Percentiles rank a stretch among this genome's conserved stretches.
Evolutionary conservation across 208 protist species (phyloP).

Genomic region (Leishmania tarentolae): DNA sequence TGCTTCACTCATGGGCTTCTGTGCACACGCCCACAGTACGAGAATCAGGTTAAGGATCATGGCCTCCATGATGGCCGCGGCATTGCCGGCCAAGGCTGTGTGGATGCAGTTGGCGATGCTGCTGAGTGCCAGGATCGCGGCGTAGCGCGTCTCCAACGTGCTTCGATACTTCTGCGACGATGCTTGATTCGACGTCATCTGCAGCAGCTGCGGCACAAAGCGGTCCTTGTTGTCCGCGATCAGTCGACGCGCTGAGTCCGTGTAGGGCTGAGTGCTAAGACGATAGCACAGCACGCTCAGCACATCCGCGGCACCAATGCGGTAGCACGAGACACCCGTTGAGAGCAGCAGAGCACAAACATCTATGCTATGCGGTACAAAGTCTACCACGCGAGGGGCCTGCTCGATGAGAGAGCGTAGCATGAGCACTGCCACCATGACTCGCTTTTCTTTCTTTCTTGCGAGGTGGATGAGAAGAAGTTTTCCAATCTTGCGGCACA

Average conservation of each 20-base stretch:
- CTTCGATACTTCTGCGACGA: constrained; percentile 21
- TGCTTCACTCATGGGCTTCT: constrained; percentile 30
- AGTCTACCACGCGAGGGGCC: constrained; percentile 55
- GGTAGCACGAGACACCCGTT: constrained; percentile 37
- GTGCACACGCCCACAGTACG: constrained; percentile 32
- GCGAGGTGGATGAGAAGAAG: constrained; percentile 46
- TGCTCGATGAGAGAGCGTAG: constrained; percentile 66
- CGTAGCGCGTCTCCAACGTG: constrained; percentile 51
- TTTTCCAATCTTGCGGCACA: constrained; percentile 85
- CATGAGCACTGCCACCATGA: constrained; percentile 70
- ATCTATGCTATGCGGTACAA: constrained; percentile 72
- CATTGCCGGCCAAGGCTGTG: constrained; percentile 43
- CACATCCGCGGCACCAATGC: constrained; percentile 70
- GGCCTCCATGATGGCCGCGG: constrained; percentile 38
- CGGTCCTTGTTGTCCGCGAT: constrained; percentile 60
- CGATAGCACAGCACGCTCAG: constrained; percentile 61
- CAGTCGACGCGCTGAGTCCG: constrained; percentile 58
- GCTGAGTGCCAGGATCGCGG: constrained; percentile 60
- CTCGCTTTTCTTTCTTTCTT: constrained; percentile 40
- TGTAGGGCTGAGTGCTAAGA: constrained; percentile 48
- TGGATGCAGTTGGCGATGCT: constrained; percentile 58
- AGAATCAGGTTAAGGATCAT: constrained; percentile 64
- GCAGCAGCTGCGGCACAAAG: constrained; percentile 62
- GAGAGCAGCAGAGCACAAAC: constrained; percentile 58
- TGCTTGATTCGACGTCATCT: constrained; percentile 53